phyloP scores from a whole-genome alignment of 768 basidiomycete genomes.

The Coprinopsis sp. region DNA sequence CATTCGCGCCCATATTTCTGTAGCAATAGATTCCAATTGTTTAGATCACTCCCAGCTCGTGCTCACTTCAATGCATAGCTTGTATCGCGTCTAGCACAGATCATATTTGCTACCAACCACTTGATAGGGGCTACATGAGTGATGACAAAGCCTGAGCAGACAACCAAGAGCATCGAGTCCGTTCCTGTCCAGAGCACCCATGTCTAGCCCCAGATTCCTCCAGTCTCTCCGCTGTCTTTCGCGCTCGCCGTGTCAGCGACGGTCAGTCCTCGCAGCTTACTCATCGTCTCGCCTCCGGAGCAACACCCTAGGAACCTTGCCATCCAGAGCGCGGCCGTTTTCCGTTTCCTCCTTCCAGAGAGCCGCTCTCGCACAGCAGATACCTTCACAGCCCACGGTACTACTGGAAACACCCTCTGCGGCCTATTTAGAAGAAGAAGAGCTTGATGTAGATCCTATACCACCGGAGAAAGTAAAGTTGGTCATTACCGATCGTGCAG shows the following conservation, averaged over 20 bases:
- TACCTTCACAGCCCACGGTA: constrained; percentile 43
- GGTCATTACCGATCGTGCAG: constrained; percentile 67
- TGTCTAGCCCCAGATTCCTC: constrained; percentile 2
- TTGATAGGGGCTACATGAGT: too few relatives aligned
- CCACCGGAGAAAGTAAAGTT: constrained; percentile 50
- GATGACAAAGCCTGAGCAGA: too few relatives aligned
- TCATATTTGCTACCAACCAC: too few relatives aligned
- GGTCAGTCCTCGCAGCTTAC: background rate
- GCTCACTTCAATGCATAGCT: too few relatives aligned
- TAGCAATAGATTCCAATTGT: too few relatives aligned
- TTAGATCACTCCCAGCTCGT: too few relatives aligned
- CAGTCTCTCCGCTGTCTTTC: constrained; percentile 3
- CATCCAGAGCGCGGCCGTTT: constrained; percentile 8
- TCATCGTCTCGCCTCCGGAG: background rate
- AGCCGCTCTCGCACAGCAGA: constrained; percentile 38
- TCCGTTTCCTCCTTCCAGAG: constrained; percentile 18
- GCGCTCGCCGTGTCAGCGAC: background rate
- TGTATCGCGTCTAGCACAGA: too few relatives aligned
- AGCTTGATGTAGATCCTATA: constrained; percentile 58
- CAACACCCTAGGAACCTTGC: background rate
- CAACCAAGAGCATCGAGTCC: too few relatives aligned
- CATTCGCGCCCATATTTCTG: too few relatives aligned
- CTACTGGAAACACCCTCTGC: constrained; percentile 47
- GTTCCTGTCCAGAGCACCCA: background rate
- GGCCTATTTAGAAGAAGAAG: constrained; percentile 53